Evolutionary conservation across 495 filamentous ascomycete genomes (phyloP), one percentile per base, ranked within the genome.

Genomic region (Penicillium bovifimosum): DNA sequence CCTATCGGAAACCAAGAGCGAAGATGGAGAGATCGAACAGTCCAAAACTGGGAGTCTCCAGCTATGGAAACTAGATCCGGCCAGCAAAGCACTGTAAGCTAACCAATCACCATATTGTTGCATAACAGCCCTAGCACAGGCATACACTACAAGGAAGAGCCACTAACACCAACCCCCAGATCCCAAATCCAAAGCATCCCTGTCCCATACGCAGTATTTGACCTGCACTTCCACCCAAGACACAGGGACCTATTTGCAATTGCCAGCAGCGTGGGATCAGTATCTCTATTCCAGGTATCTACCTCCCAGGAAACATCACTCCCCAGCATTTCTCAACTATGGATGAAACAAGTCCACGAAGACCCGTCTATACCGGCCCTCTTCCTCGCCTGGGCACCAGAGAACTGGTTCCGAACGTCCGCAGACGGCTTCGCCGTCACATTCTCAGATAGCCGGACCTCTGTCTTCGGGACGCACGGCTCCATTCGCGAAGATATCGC

Each of bases 171-270:
- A 31, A 7, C 20, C 0, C 5, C 9, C 36, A 76, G 73, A 55
- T 59, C 65, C 8, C 63, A 65, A 49, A 57, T 71, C 28, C 63
- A 70, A 57, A 81, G 76, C 1, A 46, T 85, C 26, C 64, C 74
- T 2, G 77, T 83, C 31, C 78, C 78, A 35, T 86, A 80, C 56
- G 90, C 89, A 17, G 76, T 96, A 18, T 81, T 97, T 38, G 92
- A 97, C 63, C 77, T 96, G 18, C 86, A 88, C 52, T 96, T 96
- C 67, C 82, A 84, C 52, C 84, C 82, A 6, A 63, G 70, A 35
- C 59, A 71, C n/a, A 68, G 71, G 11, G 68, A 70, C 26, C 62
- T 81, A 11, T 74, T 93, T 27, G 88, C 80, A 8, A 80, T 85
- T 27, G 87, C 89, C 9, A 84, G 82, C 9, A 93, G 88, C 53